Percentiles rank a stretch among this genome's conserved stretches.
phyloP scores from a whole-genome alignment of 1,139 yeast species.

The Meyerozyma carpophila region DNA sequence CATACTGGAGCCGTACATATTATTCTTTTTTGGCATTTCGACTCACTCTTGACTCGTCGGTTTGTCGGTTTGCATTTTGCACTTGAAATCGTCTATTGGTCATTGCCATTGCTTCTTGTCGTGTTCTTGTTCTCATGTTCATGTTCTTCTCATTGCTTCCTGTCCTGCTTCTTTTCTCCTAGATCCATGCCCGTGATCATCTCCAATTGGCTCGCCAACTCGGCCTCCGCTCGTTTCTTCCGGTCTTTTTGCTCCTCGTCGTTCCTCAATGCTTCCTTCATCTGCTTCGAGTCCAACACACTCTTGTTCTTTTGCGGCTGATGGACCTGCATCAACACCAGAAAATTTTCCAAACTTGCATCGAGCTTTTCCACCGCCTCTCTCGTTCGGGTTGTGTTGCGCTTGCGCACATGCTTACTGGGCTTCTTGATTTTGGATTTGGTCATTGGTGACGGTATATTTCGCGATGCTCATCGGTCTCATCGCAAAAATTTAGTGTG shows the following conservation, averaged over 20 bases:
- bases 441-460: neutral
- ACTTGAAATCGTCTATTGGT: too few relatives aligned
- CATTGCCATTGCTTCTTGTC: too few relatives aligned
- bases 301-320: slow-evolving; percentile 11
- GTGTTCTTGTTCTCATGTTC: neutral
- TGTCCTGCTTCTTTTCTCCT: too few relatives aligned
- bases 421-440: slow-evolving; percentile 2
- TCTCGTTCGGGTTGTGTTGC: slow-evolving; percentile 2
- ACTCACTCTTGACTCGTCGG: too few relatives aligned
- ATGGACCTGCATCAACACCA: slow-evolving; percentile 21
- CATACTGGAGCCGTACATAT: too few relatives aligned
- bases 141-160: neutral
- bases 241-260: slow-evolving; percentile 32
- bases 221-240: slow-evolving; percentile 43
- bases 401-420: slow-evolving; percentile 8
- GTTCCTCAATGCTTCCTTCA: slow-evolving; percentile 38
- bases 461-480: neutral
- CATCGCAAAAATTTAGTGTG: slow-evolving; percentile 2
- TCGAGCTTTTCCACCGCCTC: slow-evolving; percentile 39
- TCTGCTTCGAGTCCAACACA: slow-evolving; percentile 27
- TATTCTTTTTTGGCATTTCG: too few relatives aligned
- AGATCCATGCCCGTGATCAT: slow-evolving; percentile 46
- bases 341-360: slow-evolving; percentile 31
- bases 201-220: slow-evolving; percentile 54
- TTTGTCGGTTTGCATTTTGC: too few relatives aligned